Conservation (phyloP, 2,329 filamentous ascomycete species). For the Sclerotinia spermophila region DNA sequence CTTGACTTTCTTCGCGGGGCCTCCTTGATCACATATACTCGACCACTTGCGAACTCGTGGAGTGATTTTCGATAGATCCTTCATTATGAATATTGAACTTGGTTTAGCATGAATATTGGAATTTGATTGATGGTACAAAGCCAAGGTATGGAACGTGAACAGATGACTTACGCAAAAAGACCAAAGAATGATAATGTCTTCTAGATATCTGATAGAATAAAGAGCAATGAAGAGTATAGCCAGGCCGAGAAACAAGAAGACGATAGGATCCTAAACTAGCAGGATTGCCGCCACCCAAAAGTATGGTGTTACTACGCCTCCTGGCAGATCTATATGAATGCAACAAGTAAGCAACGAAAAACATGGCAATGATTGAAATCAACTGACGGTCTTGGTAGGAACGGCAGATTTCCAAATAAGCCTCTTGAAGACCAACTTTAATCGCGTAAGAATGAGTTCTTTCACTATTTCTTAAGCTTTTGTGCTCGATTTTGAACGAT, state of each 20-base stretch:
- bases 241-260: background rate
- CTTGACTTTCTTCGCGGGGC: no score
- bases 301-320: background rate
- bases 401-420: background rate
- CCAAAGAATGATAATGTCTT: background rate
- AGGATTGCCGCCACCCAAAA: background rate
- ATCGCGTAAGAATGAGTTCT: background rate
- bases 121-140: background rate
- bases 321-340: background rate
- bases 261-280: background rate
- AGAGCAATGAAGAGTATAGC: background rate
- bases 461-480: background rate
- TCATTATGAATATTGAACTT: background rate
- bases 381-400: background rate
- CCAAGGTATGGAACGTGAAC: background rate
- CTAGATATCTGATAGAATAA: background rate
- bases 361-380: background rate
- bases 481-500: background rate
- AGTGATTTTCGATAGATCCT: accelerated
- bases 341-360: background rate
- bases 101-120: background rate
- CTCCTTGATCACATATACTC: background rate
- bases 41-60: background rate
- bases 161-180: background rate
- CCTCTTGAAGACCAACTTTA: background rate